phyloP scores from a whole-genome alignment of 2,329 filamentous ascomycete species.

The Chaetothyriales sp. region DNA sequence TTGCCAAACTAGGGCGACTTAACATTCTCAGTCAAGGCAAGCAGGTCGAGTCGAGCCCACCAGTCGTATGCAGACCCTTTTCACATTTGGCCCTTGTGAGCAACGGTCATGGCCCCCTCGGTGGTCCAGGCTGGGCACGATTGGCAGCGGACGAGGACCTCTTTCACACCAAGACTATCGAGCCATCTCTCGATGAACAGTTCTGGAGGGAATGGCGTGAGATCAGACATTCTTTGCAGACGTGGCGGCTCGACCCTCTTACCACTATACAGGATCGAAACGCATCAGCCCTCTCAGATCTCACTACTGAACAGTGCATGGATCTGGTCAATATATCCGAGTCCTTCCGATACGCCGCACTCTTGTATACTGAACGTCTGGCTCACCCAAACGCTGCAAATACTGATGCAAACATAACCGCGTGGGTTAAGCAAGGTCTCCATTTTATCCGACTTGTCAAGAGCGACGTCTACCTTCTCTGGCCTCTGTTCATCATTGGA shows the following conservation, averaged over 20 bases:
- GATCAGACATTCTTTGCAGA: conserved; percentile 57
- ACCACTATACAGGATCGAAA: conserved; percentile 12
- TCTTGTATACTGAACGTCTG: conserved; percentile 79
- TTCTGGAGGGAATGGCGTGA: conserved; percentile 69
- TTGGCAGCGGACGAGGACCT: conserved; percentile 35
- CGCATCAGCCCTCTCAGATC: conserved; percentile 9
- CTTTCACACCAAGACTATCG: conserved; percentile 18
- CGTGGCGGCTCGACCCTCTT: conserved; percentile 56
- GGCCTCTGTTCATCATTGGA: conserved; percentile 82
- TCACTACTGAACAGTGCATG: conserved; percentile 46
- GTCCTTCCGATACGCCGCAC: conserved; percentile 74
- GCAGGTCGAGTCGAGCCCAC: conserved; percentile 19
- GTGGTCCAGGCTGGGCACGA: conserved; percentile 34
- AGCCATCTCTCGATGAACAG: conserved; percentile 36
- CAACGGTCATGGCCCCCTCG: conserved; percentile 29
- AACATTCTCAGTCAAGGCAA: conserved; percentile 65
- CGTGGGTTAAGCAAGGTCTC: conserved; percentile 65
- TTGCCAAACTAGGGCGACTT: conserved; percentile 67
- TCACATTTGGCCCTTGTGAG: conserved; percentile 6
- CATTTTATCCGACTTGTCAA: conserved; percentile 70
- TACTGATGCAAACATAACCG: conserved; percentile 62
- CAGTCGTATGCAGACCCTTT: conserved; percentile 22
- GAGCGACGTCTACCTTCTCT: conserved; percentile 76
- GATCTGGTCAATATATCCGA: conserved; percentile 75
- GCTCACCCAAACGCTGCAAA: conserved; percentile 61